Evolutionary conservation across 2,329 filamentous ascomycete species (phyloP).

Genomic region (Monosporascus sp.): DNA sequence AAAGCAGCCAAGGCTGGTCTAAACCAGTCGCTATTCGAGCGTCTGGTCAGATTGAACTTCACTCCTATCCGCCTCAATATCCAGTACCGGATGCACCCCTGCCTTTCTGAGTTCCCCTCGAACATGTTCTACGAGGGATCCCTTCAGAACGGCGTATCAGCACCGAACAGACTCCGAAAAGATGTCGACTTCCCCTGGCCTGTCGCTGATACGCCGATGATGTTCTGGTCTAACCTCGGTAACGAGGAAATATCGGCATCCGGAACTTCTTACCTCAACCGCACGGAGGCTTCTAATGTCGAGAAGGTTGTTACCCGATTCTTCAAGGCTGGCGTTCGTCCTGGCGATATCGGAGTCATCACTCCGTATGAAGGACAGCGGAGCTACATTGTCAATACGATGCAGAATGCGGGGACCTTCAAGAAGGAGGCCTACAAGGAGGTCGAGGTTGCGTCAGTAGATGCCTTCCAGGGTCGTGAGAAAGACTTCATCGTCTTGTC

Average conservation of each 20-base stretch:
- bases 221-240: constrained; percentile 99
- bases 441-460: constrained; percentile 95
- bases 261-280: constrained; percentile 95
- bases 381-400: constrained; percentile 98
- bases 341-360: constrained; percentile 90
- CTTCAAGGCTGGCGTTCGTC: constrained; percentile 97
- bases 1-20: constrained; percentile 96
- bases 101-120: constrained; percentile 92
- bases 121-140: constrained; percentile 99
- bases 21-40: constrained; percentile 97
- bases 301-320: constrained; percentile 98
- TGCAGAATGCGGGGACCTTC: constrained; percentile 95
- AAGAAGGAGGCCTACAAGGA: constrained; percentile 99
- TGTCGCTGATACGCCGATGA: constrained; percentile 90
- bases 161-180: constrained; percentile 77
- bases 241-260: constrained; percentile 98
- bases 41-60: constrained; percentile 84
- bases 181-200: constrained; percentile 99
- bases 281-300: constrained; percentile 93
- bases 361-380: constrained; percentile 98
- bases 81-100: constrained; percentile 98
- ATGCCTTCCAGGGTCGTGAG: constrained; percentile 97
- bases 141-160: constrained; percentile 92
- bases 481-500: constrained; percentile 99
- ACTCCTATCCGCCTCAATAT: constrained; percentile 90